Base-by-base conservation (phyloP, 192 early-diverging fungal species). In the Gryganskiella cystojenkinii region DNA sequence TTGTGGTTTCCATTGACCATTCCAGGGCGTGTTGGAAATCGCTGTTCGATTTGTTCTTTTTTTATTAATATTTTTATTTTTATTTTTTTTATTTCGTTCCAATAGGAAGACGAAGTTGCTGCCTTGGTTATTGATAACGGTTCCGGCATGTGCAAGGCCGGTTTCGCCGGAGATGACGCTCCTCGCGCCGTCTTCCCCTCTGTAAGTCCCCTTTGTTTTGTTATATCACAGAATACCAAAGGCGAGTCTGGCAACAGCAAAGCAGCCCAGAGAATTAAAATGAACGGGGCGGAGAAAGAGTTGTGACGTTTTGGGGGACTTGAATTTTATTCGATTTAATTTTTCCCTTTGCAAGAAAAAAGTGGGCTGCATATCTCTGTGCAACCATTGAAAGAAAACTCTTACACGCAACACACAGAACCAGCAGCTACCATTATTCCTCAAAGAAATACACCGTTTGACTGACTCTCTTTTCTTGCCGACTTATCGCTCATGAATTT, bases 121-220 rank as follows among this genome's bases (percentile, higher is more conserved):
- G 92, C 92, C 81, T 90, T 93, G 80, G 94, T 95, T 75, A 94
- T 95, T 80, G 94, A 95, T 84, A 95, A 95, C 84, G 94, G 94
- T 81, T 95, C 94, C 81, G 92, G 94, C 81, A 95, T 95, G 94
- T 95, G 94, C 89, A 95, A 95, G 86, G 93, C 93, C 85, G 94
- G 94, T 81, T 95, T 95, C 81, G 94, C 93, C 79, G 94, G 94
- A 74, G 93, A 95, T 84, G 94, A 95, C 64, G 93, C 93, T 57
- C 94, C 94, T 40, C 92, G 92, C 73, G 94, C 93, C 74, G 95
- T 93, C 56, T 78, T 78, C 66, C 74, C 74, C 28, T 69, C 66
- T 56, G 74, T 78, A 78, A 59, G 74, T 64, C 15, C 8, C 2
- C 30, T 14, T 33, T 10, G 34, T 30, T 9, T 9, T 40, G 37